Base-by-base conservation (phyloP, 2,329 filamentous ascomycete genomes). In the Clonostachys sp. region DNA sequence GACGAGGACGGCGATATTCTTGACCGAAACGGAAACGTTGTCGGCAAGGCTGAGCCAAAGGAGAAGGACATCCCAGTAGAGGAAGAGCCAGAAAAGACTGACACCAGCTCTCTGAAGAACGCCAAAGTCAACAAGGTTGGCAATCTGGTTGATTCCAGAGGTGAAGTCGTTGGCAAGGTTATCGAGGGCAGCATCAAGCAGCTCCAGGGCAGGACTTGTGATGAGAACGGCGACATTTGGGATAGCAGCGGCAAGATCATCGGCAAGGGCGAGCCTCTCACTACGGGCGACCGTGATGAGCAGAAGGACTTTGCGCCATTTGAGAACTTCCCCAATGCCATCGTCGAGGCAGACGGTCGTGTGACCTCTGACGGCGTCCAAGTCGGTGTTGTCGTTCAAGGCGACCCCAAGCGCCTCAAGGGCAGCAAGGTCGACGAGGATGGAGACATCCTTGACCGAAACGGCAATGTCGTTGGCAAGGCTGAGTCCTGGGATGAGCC, bases 221-320 rank as follows among this genome's bases (percentile, higher is more conserved):
- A 88, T 51, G 80, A 79, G 46, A 67, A 86, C 35, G 86, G 86
- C 41, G 74, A 85, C 53, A 84, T 89, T 66, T 89, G 82, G 80
- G 83, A 83, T 58, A 84, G 88, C 51, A 72, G 73, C 6, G 86
- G 86, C 50, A 80, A 87, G 61, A 72, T 86, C 36, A 77, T 89
- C 45, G 86, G 86, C 33, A 78, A 78, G 46, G 81, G 77, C 41
- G 84, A 89, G 64, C 77, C 84, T 12, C 50, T 65, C 1, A 77
- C 84, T 4, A 68, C 75, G 5, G 63, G 62, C 14, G 78, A 83
- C 53, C 71, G 74, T 5, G 73, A 75, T 2, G 55, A 61, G 18
- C 67, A 42, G 33, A 51, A 67, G 49, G 70, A 73, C 13, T 66
- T 69, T 3, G 66, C 74, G 3, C 80, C 80, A 0, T 83, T 83